Conservation (phyloP, 2,329 filamentous ascomycete species). For the Neoascochyta sp. region DNA sequence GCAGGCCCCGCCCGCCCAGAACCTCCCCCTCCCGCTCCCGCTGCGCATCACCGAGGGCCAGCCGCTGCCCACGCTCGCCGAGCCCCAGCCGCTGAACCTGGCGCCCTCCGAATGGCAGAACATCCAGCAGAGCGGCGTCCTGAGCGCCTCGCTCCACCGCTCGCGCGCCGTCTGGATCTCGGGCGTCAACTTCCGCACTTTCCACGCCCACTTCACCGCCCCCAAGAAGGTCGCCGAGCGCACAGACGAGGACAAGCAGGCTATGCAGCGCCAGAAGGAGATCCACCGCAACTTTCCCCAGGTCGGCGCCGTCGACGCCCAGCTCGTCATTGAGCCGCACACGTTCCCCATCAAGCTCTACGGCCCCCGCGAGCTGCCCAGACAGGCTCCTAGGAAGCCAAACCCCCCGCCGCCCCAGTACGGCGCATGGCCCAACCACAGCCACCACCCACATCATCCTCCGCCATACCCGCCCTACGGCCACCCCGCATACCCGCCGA, state of each 20-base stretch:
- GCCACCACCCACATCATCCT: conserved; percentile 13
- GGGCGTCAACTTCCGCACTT: conserved; percentile 37
- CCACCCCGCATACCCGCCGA: conserved; percentile 5
- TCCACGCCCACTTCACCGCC: conserved; percentile 34
- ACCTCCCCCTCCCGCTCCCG: conserved; percentile 47
- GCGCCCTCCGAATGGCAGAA: conserved; percentile 66
- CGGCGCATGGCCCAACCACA: conserved; percentile 35
- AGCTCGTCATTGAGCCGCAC: conserved; percentile 75
- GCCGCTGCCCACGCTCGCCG: conserved; percentile 67
- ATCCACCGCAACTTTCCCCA: conserved; percentile 38
- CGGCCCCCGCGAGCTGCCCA: conserved; percentile 26
- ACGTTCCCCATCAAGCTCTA: conserved; percentile 62
- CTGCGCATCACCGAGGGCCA: conserved; percentile 61
- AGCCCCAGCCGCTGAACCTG: conserved; percentile 62
- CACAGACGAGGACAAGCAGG: conserved; percentile 58
- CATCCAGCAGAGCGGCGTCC: conserved; percentile 70
- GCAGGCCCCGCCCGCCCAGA: conserved; percentile 8
- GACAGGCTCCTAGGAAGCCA: conserved; percentile 28
- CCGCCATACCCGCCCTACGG: conserved; percentile 15
- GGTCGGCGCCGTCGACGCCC: conserved; percentile 46
- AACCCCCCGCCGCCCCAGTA: conserved; percentile 22
- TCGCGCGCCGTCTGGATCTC: conserved; percentile 57
- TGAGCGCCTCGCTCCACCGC: conserved; percentile 67
- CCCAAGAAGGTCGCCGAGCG: conserved; percentile 50
- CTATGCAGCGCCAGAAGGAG: conserved; percentile 60